phyloP scores from a whole-genome alignment of 805 yeast genomes.

The Blastobotrys robertii region DNA sequence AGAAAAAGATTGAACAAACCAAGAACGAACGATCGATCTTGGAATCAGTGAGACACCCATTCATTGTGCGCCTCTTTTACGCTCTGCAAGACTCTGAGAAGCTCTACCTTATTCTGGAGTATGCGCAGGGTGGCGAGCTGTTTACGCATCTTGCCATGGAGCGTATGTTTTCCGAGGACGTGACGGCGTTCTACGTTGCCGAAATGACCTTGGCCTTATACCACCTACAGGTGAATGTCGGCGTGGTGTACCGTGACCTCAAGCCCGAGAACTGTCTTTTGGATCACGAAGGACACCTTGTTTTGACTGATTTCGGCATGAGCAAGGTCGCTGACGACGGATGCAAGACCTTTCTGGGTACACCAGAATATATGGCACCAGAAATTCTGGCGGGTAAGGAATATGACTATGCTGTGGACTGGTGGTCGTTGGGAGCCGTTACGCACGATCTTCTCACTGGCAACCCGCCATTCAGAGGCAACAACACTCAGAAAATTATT shows the following conservation, averaged over 20 bases:
- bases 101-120: constrained; percentile 66
- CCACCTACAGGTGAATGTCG: constrained; percentile 61
- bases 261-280: constrained; percentile 85
- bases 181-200: constrained; percentile 69
- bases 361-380: constrained; percentile 86
- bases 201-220: constrained; percentile 69
- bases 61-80: constrained; percentile 70
- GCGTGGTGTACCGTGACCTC: constrained; percentile 78
- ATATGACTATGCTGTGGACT: constrained; percentile 74
- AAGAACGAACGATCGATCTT: constrained; percentile 70
- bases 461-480: constrained; percentile 82
- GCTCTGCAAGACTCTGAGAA: constrained; percentile 76
- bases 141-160: constrained; percentile 50
- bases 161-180: constrained; percentile 44
- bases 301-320: constrained; percentile 79
- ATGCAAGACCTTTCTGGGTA: constrained; percentile 57
- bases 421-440: constrained; percentile 89
- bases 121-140: constrained; percentile 83
- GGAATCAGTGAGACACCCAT: constrained; percentile 64
- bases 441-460: constrained; percentile 75
- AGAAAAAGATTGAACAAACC: constrained; percentile 59
- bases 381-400: constrained; percentile 71
- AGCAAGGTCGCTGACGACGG: constrained; percentile 37
- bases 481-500: constrained; percentile 61
- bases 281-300: constrained; percentile 67